A percentile compares a stretch with the other conserved stretches of the same genome.
These are phyloP conservation scores for Ascoidea asiatica DNA, from an alignment of 805 yeast genomes.

Conservation along the genomic window DNA sequence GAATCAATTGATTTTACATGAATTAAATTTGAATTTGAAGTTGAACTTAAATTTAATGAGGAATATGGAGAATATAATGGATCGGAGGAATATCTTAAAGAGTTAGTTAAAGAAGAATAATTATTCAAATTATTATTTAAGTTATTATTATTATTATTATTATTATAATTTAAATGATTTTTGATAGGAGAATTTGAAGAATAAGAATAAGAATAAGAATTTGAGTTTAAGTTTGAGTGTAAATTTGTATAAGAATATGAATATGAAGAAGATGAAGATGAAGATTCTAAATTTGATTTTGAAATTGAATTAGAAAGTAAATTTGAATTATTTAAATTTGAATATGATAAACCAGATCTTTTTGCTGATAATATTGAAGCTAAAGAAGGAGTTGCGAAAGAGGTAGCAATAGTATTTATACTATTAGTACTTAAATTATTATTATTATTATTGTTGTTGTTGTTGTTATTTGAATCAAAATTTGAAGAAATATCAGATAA, in stretches of 20 bases:
- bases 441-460: no score
- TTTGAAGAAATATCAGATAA: no score
- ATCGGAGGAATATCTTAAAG: no score
- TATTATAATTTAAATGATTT: not conserved
- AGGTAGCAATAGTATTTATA: no score
- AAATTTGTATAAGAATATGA: not conserved
- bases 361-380: not conserved
- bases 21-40: constrained; percentile 4
- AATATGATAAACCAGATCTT: not conserved
- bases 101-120: no score
- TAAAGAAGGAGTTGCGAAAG: not conserved
- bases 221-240: not conserved
- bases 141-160: not conserved
- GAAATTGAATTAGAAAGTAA: not conserved
- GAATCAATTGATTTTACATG: constrained; percentile 5
- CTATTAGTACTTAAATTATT: no score
- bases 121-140: no score
- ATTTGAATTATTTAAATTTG: not conserved
- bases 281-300: not conserved
- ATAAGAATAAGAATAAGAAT: not conserved
- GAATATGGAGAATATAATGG: constrained; percentile 1
- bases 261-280: not conserved
- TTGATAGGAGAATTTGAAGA: not conserved
- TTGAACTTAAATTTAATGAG: not conserved
- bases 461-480: no score